Evolutionary conservation across 129 eudicot species (phyloP).

Genomic region (Logfia minima): DNA sequence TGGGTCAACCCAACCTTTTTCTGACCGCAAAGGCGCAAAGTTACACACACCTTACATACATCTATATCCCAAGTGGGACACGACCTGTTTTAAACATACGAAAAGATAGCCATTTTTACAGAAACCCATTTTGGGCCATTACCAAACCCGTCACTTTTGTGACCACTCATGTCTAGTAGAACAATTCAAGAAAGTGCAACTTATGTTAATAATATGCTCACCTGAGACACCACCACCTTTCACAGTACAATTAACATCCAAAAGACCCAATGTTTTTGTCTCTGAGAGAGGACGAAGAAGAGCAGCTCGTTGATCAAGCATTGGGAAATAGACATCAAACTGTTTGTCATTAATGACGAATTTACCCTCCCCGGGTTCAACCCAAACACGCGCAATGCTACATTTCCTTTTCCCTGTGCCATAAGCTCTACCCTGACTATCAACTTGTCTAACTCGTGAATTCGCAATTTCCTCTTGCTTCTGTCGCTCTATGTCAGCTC

Average conservation of each 20-base stretch:
- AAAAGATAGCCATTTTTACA: not conserved
- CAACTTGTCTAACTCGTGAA: constrained; percentile 73
- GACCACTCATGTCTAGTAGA: not conserved
- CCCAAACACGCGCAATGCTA: constrained; percentile 93
- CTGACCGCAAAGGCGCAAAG: not conserved
- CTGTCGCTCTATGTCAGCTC: constrained; percentile 73
- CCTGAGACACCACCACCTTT: constrained; percentile 96
- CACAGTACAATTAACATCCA: constrained; percentile 82
- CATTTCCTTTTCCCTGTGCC: constrained; percentile 94
- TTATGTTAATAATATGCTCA: not conserved
- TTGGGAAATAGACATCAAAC: constrained; percentile 84
- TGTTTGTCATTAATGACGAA: constrained; percentile 77
- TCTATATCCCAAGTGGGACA: not conserved
- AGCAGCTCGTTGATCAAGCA: constrained; percentile 95
- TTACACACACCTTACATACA: not conserved
- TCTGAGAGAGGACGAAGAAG: constrained; percentile 86
- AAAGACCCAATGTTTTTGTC: constrained; percentile 83
- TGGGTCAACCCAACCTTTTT: not conserved
- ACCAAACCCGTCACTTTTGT: not conserved
- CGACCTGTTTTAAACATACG: too few species aligned
- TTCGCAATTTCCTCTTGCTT: constrained; percentile 75
- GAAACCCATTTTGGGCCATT: not conserved
- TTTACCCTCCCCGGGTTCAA: constrained; percentile 85
- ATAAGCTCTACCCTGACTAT: constrained; percentile 82
- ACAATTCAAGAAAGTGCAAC: not conserved